Evolutionary conservation across 2,329 filamentous ascomycete species (phyloP).

Genomic region (Fusarium coicis): DNA sequence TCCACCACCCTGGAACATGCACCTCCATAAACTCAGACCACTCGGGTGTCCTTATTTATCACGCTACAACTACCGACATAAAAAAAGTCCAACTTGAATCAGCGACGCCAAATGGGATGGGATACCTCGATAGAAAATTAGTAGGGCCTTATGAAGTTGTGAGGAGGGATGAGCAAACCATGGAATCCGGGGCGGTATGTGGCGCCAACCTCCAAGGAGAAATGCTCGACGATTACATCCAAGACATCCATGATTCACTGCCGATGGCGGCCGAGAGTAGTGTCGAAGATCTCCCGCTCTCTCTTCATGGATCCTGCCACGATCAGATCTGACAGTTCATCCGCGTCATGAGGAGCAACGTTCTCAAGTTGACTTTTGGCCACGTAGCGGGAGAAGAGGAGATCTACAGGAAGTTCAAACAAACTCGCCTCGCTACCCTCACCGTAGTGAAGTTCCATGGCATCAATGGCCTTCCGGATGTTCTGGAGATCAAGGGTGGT

Average conservation of each 20-base stretch:
- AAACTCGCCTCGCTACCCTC: not conserved
- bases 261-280: not conserved
- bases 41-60: too few relatives aligned
- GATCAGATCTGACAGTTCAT: not conserved
- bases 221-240: rapidly evolving
- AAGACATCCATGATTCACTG: not conserved
- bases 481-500: not conserved
- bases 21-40: too few relatives aligned
- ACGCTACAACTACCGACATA: too few relatives aligned
- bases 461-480: not conserved
- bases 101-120: rapidly evolving
- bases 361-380: rapidly evolving
- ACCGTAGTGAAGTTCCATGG: not conserved
- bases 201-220: not conserved
- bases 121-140: not conserved
- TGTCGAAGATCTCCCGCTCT: not conserved
- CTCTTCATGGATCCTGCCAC: not conserved
- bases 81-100: too few relatives aligned
- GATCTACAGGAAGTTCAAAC: not conserved
- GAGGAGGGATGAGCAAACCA: not conserved
- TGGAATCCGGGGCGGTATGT: rapidly evolving
- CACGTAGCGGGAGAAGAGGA: not conserved
- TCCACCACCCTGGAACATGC: too few relatives aligned
- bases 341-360: not conserved
- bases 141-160: not conserved